phyloP scores from a whole-genome alignment of 345 rosid genomes.

The Ceriops tagal region DNA sequence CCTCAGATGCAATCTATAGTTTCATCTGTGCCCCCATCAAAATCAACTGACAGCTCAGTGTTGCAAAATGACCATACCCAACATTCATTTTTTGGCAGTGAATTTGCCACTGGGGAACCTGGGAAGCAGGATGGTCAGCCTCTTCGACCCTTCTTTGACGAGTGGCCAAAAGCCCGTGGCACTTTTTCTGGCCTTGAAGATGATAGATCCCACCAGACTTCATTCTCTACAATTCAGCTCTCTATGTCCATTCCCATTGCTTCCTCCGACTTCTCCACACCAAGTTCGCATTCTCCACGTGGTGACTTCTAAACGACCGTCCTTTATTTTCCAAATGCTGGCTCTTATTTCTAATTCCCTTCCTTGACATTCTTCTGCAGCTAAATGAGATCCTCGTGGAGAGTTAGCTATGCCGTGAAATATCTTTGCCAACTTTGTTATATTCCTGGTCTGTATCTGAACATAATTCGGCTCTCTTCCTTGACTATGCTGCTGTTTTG shows the following conservation, averaged over 20 bases:
- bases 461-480: not conserved
- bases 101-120: slow-evolving; percentile 26
- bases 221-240: slow-evolving; percentile 49
- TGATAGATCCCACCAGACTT: slow-evolving; percentile 39
- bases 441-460: not conserved
- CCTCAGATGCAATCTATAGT: slow-evolving; percentile 42
- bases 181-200: slow-evolving; percentile 46
- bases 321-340: not conserved
- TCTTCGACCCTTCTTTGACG: slow-evolving; percentile 54
- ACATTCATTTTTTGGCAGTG: slow-evolving; percentile 27
- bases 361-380: slow-evolving; percentile 21
- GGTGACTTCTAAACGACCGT: slow-evolving; percentile 24
- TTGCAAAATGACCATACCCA: slow-evolving; percentile 37
- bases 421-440: not conserved
- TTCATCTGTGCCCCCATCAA: slow-evolving; percentile 23
- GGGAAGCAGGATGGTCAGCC: slow-evolving; percentile 40
- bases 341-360: not conserved
- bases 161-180: slow-evolving; percentile 48
- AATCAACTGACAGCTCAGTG: slow-evolving; percentile 22
- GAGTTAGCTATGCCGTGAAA: not conserved
- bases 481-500: not conserved
- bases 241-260: slow-evolving; percentile 53
- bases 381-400: slow-evolving; percentile 16
- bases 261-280: slow-evolving; percentile 40
- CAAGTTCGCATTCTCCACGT: slow-evolving; percentile 38